Evolutionary conservation across 495 filamentous ascomycete species (phyloP).

Genomic region (Clavariopsis aquatica): DNA sequence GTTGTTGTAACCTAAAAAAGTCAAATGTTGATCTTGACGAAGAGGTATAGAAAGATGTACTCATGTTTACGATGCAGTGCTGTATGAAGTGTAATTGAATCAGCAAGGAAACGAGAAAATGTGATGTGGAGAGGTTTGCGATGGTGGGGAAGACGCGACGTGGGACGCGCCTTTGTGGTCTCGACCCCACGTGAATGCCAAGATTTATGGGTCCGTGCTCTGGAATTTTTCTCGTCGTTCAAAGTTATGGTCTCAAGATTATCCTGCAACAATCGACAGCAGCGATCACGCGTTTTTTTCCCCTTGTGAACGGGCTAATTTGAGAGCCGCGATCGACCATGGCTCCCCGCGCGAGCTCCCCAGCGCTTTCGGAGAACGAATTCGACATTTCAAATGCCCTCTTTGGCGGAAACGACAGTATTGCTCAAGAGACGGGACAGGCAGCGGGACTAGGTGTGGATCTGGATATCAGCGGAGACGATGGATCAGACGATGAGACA

Average conservation of each 20-base stretch:
- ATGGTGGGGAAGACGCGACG: conserved; percentile 22
- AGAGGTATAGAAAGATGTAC: neutral
- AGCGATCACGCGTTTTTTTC: neutral
- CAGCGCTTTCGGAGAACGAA: conserved; percentile 82
- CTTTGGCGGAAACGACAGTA: conserved; percentile 57
- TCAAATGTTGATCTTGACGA: neutral
- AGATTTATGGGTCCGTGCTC: conserved; percentile 26
- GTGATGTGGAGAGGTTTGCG: neutral
- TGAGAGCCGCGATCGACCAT: conserved; percentile 41
- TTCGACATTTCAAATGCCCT: conserved; percentile 83
- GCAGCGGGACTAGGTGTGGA: conserved; percentile 38
- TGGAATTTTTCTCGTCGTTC: conserved; percentile 11
- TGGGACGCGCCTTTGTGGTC: conserved; percentile 11
- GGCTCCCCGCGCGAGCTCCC: conserved; percentile 70
- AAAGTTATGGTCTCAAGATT: neutral
- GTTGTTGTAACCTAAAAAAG: conserved; percentile 26
- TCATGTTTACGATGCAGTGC: conserved; percentile 24
- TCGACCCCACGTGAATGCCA: conserved; percentile 33
- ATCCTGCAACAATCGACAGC: neutral
- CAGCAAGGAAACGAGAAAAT: neutral
- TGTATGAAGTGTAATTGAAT: neutral
- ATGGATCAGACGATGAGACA: conserved; percentile 67
- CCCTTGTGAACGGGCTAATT: neutral
- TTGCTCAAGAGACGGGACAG: conserved; percentile 2
- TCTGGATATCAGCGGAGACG: conserved; percentile 43